Percentiles rank a stretch among this genome's conserved stretches.
Evolutionary conservation across 179 eudicot genomes (phyloP).

Genomic region (Amaranthus tricolor): DNA sequence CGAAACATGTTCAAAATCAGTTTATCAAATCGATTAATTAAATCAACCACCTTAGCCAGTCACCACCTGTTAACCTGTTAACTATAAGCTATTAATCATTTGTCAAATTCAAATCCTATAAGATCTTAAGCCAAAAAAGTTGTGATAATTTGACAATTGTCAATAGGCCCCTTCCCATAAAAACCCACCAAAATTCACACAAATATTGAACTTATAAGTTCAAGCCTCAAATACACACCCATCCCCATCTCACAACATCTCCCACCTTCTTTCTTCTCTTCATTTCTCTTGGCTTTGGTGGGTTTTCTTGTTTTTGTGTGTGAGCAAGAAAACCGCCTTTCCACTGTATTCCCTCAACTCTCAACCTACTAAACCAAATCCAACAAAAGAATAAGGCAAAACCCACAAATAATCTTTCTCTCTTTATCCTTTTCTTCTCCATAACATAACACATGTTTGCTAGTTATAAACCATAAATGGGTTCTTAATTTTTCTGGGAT

Average conservation of each 20-base stretch:
- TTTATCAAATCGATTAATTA: too few species aligned
- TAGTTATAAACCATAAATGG: background rate
- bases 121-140: conserved; percentile 16
- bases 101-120: background rate
- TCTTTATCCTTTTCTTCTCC: background rate
- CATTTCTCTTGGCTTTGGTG: background rate
- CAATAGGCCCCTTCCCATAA: background rate
- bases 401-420: background rate
- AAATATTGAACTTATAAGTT: background rate
- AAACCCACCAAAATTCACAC: conserved; percentile 11
- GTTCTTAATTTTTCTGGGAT: background rate
- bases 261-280: background rate
- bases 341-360: conserved; percentile 2
- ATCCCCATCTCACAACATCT: background rate
- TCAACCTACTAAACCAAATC: too few species aligned
- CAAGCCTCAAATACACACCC: background rate
- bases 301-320: background rate
- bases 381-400: too few species aligned
- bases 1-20: too few species aligned
- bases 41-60: too few species aligned
- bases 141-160: background rate
- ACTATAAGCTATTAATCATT: too few species aligned
- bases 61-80: too few species aligned
- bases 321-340: conserved; percentile 14
- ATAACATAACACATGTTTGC: conserved; percentile 7